Base-by-base conservation (phyloP, 257 asterid genomes). In the Buddleja alternifolia region DNA sequence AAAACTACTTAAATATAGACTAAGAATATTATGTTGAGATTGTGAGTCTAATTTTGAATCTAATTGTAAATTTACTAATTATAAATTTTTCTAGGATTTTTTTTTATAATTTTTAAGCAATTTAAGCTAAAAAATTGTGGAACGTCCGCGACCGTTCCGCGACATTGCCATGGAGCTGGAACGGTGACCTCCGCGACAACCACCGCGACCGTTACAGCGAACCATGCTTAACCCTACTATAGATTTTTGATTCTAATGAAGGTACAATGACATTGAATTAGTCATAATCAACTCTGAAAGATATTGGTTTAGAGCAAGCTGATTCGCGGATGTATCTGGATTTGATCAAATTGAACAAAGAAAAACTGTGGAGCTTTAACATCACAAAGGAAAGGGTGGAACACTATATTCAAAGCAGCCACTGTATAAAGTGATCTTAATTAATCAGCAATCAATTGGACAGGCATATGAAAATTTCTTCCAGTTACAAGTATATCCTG, bases 361-460 rank as follows among this genome's bases (percentile, higher is more conserved):
- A n/a, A 29, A 55, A 39, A n/a, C 14, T 34, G 6, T 48, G 70
- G 48, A 64, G 67, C 34, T 64, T 21, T 23, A 62, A n/a, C 24
- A 29, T 29, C 42, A 23, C 24, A 16, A 10, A 6, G 32, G 61
- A 53, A 46, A 23, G 12, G 4, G 14, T 34, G 11, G 51, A 21
- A 19, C 51, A 44, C 12, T 46, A 11, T 20, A 41, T 21, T 42
- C 36, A 32, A 60, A 64, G 32, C 6, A n/a, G 57, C 39, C 59
- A 24, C 36, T 45, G 25, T 23, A 19, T 50, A 34, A 40, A 51
- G 20, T 39, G 10, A 17, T 58, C 15, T 12, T 55, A 17, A 62
- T 40, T 37, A 19, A 24, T 24, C 48, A 42, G 29, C 45, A 46
- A 15, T 45, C 56, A 21, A 29, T 19, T 21, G 46, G 57, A 42